A percentile compares a stretch with the other conserved stretches of the same genome.
Conservation (phyloP, 2,329 filamentous ascomycete species). For the Aspergillus bombycis region DNA sequence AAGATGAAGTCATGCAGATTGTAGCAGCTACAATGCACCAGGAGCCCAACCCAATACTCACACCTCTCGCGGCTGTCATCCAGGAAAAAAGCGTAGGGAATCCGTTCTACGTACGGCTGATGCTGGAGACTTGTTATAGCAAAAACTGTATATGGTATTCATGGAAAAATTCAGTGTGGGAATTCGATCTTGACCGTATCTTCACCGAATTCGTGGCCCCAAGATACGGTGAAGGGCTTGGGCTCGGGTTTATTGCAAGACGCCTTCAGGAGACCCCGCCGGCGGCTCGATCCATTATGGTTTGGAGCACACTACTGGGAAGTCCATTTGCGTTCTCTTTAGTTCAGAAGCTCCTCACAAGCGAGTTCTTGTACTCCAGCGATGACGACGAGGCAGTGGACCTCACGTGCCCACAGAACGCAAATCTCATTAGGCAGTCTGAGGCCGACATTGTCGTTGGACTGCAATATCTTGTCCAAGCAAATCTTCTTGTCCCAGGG, state of each 20-base stretch:
- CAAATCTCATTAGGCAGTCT: conserved; percentile 59
- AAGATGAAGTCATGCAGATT: conserved; percentile 80
- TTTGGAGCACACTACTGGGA: conserved; percentile 84
- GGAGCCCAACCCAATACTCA: conserved; percentile 67
- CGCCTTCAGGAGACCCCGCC: conserved; percentile 75
- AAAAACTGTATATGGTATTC: conserved; percentile 91
- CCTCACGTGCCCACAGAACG: conserved; percentile 41
- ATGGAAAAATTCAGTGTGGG: conserved; percentile 80
- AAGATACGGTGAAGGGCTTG: conserved; percentile 76
- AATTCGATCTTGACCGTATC: conserved; percentile 80
- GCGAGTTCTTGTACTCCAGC: conserved; percentile 66
- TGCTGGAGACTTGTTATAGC: conserved; percentile 82
- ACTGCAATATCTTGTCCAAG: conserved; percentile 78
- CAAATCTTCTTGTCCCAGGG: conserved; percentile 78
- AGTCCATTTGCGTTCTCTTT: conserved; percentile 82
- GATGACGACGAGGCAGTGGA: conserved; percentile 49
- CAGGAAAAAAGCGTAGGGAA: conserved; percentile 89
- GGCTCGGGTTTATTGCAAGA: conserved; percentile 79
- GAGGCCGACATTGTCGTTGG: conserved; percentile 70
- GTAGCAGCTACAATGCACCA: conserved; percentile 81
- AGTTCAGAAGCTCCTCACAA: conserved; percentile 74
- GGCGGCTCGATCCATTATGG: conserved; percentile 75
- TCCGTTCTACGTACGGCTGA: conserved; percentile 88
- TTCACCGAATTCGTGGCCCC: conserved; percentile 83
- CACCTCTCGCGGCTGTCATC: conserved; percentile 79